These are phyloP conservation scores for Kazachstania psychrophila DNA, from an alignment of 805 yeast genomes.

Conservation along the genomic window DNA sequence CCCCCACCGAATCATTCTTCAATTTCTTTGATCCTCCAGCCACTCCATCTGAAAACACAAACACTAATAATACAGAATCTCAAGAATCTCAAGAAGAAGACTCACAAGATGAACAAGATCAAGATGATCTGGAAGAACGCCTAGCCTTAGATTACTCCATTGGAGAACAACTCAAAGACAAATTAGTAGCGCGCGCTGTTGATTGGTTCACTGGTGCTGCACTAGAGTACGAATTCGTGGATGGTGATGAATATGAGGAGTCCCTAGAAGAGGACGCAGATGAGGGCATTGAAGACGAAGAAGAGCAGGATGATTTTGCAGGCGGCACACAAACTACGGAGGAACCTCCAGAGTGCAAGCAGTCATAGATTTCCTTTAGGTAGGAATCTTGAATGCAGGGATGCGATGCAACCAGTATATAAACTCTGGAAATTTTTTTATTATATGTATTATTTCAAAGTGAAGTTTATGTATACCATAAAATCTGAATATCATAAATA, in stretches of 20 bases:
- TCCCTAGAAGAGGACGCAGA: slow-evolving; percentile 55
- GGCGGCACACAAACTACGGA: slow-evolving; percentile 34
- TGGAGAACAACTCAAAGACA: slow-evolving; percentile 94
- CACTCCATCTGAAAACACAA: slow-evolving; percentile 35
- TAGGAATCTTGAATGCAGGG: background rate
- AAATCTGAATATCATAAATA: too few relatives aligned
- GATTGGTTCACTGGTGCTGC: slow-evolving; percentile 99
- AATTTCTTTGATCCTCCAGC: slow-evolving; percentile 92
- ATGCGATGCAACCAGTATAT: background rate
- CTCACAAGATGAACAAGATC: slow-evolving; percentile 46
- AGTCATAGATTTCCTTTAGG: too few relatives aligned
- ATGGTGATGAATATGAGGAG: slow-evolving; percentile 53
- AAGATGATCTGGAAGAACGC: slow-evolving; percentile 69
- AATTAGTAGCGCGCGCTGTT: slow-evolving; percentile 89
- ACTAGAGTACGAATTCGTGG: slow-evolving; percentile 58
- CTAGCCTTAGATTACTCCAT: slow-evolving; percentile 88
- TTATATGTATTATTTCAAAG: too few relatives aligned
- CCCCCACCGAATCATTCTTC: slow-evolving; percentile 93
- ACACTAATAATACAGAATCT: slow-evolving; percentile 40
- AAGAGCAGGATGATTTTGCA: slow-evolving; percentile 37
- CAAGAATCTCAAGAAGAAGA: slow-evolving; percentile 45
- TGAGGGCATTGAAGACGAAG: slow-evolving; percentile 56
- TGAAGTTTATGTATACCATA: too few relatives aligned
- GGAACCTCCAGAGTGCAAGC: slow-evolving; percentile 72
- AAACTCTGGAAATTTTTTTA: too few relatives aligned